These are phyloP conservation scores for Ophiostoma pallidulum DNA, from an alignment of 2,329 filamentous ascomycete genomes.

Conservation along the genomic window DNA sequence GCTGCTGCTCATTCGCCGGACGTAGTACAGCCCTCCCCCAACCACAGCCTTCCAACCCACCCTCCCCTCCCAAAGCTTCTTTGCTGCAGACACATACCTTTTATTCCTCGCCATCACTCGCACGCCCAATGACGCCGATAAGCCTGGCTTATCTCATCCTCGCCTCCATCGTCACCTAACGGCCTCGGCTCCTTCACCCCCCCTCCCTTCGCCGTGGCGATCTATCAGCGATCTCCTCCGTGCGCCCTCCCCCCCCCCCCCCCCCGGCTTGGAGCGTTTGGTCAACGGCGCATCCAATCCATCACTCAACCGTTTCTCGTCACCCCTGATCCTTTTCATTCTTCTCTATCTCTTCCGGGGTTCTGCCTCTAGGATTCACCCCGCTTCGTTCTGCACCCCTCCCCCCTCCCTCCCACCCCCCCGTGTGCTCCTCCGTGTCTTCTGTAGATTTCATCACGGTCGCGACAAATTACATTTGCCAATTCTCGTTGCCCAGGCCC, in stretches of 20 bases:
- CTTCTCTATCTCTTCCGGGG: conserved; percentile 5
- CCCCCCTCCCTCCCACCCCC: not conserved
- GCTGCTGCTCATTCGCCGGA: conserved; percentile 3
- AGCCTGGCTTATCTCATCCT: conserved; percentile 49
- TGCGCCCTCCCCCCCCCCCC: too few relatives aligned
- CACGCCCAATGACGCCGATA: conserved; percentile 47
- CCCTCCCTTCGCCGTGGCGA: not conserved
- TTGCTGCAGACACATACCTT: conserved; percentile 8
- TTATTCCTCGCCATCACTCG: conserved; percentile 15
- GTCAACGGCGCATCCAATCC: not conserved
- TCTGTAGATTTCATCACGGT: conserved; percentile 9
- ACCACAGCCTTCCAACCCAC: conserved; percentile 8
- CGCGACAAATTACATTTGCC: conserved; percentile 7
- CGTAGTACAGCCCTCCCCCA: too few relatives aligned
- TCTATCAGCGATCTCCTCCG: not conserved
- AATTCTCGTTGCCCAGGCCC: too few relatives aligned
- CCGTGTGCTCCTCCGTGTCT: not conserved
- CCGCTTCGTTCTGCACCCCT: not conserved
- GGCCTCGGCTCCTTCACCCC: not conserved
- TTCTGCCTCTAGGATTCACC: too few relatives aligned
- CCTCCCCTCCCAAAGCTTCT: not conserved
- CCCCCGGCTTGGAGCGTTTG: too few relatives aligned
- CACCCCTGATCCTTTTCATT: conserved; percentile 1
- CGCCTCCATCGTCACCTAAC: conserved; percentile 42
- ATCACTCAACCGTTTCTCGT: conserved; percentile 2